Conservation (phyloP, 2,329 filamentous ascomycete species). For the Sclerotiophoma versabilis region DNA sequence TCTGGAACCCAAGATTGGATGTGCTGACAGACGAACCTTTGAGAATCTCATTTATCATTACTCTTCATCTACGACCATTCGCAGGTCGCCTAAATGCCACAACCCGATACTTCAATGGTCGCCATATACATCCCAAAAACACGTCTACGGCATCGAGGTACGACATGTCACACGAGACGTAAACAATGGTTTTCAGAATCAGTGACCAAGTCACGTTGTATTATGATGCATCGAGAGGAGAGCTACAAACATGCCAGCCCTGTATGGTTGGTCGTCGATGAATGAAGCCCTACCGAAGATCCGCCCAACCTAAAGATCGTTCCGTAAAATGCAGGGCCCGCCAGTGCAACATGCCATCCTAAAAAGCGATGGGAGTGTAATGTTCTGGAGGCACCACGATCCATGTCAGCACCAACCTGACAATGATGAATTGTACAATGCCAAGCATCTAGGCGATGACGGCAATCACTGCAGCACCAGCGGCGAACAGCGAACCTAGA, state of each 20-base stretch:
- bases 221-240: constrained; percentile 23
- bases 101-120: too few relatives aligned
- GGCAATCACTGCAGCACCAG: constrained; percentile 31
- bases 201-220: constrained; percentile 21
- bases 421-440: constrained; percentile 3
- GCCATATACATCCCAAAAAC: too few relatives aligned
- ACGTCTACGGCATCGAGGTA: too few relatives aligned
- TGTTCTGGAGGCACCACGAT: neutral
- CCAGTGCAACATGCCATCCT: neutral
- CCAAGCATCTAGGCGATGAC: constrained; percentile 23
- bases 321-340: constrained; percentile 11
- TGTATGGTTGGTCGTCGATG: constrained; percentile 21
- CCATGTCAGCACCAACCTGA: neutral
- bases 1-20: too few relatives aligned
- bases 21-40: too few relatives aligned
- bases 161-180: too few relatives aligned
- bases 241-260: constrained; percentile 25
- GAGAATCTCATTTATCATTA: too few relatives aligned
- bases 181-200: too few relatives aligned
- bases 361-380: neutral
- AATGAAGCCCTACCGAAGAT: constrained; percentile 12
- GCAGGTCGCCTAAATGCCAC: too few relatives aligned
- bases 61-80: too few relatives aligned
- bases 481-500: constrained; percentile 31
- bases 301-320: constrained; percentile 21